A percentile compares a stretch with the other conserved stretches of the same genome.
phyloP scores from a whole-genome alignment of 495 filamentous ascomycete genomes.

The Collariella sp. region DNA sequence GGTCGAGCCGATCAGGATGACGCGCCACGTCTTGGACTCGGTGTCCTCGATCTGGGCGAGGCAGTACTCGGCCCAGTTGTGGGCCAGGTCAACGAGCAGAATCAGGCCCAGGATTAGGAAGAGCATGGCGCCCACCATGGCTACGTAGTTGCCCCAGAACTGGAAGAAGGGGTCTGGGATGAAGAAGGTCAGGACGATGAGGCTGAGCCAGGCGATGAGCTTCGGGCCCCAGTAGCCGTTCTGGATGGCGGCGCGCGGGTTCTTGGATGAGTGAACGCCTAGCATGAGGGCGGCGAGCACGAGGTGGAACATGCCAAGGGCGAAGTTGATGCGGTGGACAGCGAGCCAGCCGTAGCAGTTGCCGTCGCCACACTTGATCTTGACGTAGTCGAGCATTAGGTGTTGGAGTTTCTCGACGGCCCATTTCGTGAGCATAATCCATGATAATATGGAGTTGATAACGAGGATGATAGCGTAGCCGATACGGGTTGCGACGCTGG shows the following conservation, averaged over 20 bases:
- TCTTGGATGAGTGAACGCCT: constrained; percentile 78
- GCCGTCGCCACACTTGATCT: constrained; percentile 81
- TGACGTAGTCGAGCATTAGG: constrained; percentile 88
- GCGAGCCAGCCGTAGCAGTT: constrained; percentile 93
- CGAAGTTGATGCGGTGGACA: constrained; percentile 96
- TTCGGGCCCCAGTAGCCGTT: constrained; percentile 87
- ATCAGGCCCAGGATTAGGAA: constrained; percentile 91
- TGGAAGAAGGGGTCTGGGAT: constrained; percentile 95
- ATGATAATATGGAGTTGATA: constrained; percentile 90
- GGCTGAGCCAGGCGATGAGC: constrained; percentile 71
- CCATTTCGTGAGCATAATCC: constrained; percentile 99
- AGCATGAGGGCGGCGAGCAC: constrained; percentile 74
- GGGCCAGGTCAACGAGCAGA: constrained; percentile 87
- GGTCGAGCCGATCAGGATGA: constrained; percentile 82
- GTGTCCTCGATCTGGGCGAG: constrained; percentile 84
- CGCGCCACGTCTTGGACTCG: constrained; percentile 77
- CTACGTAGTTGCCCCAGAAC: constrained; percentile 90
- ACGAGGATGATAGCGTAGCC: constrained; percentile 94
- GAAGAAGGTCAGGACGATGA: constrained; percentile 88
- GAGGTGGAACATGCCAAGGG: constrained; percentile 86
- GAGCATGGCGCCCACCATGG: constrained; percentile 79
- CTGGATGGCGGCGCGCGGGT: constrained; percentile 79
- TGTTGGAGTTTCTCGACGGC: constrained; percentile 90
- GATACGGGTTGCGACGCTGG: constrained; percentile 90
- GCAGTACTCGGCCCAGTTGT: constrained; percentile 97